Conservation (phyloP, 2,329 filamentous ascomycete species). For the Berkeleyomyces basicola region DNA sequence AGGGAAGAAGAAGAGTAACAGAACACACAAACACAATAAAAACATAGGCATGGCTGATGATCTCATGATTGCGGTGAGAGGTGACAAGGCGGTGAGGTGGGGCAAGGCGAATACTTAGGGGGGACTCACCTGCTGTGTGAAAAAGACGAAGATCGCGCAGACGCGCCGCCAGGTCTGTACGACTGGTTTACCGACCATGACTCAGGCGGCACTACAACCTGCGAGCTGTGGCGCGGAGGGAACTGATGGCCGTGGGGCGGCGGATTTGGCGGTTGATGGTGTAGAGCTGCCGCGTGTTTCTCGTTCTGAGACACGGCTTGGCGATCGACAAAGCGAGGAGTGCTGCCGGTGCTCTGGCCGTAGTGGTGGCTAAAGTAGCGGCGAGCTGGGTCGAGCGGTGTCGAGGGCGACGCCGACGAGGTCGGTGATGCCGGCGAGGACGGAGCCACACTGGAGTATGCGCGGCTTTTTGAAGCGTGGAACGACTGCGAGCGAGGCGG, state of each 20-base stretch:
- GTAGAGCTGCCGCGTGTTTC: neutral
- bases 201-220: conserved; percentile 1
- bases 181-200: conserved; percentile 5
- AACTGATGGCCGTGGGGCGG: neutral
- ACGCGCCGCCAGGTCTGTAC: neutral
- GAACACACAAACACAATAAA: neutral
- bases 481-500: conserved; percentile 11
- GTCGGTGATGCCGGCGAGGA: conserved; percentile 8
- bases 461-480: conserved; percentile 4
- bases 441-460: neutral
- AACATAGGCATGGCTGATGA: too few relatives aligned
- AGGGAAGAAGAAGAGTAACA: neutral
- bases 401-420: neutral
- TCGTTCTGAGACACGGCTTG: neutral
- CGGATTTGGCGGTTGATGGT: conserved; percentile 1
- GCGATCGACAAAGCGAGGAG: neutral
- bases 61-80: too few relatives aligned
- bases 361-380: conserved; percentile 9
- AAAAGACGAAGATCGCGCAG: conserved; percentile 10
- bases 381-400: conserved; percentile 2
- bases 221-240: conserved; percentile 7
- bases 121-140: conserved; percentile 7
- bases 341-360: neutral
- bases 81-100: too few relatives aligned
- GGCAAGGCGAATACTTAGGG: neutral